Base-by-base conservation (phyloP, 176 grass and related monocot species). In the Panicum miliaceum region DNA sequence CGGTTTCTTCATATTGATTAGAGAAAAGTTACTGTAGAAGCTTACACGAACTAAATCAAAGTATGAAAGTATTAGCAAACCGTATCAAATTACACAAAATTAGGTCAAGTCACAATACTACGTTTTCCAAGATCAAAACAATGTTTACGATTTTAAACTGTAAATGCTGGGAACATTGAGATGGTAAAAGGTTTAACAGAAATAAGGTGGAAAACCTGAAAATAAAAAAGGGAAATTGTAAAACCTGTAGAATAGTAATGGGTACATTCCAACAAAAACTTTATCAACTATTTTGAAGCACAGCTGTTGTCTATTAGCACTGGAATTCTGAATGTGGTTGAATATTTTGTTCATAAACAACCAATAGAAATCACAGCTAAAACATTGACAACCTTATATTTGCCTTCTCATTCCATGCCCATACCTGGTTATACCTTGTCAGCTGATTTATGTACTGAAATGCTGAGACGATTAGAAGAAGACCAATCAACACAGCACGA, bases 371-470 rank as follows among this genome's bases (percentile, higher is more conserved):
- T 22, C 22, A 53, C 26, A 73, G 12, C 50, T 64, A 47, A 27
- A 62, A 71, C 37, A 42, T 42, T 22, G 18, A 70, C 46, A 64
- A 47, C 51, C 40, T 46, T 42, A 61, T 48, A 54, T 83, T 85
- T 54, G 36, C 3, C 14, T 37, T 81, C 45, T 12, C 16, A 63
- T 92, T 76, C 45, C 35, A 48, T 80, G 52, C 66, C 7, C 53
- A 68, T 93, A 98, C 95, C 92, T 98, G 92, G 73, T 79, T 95
- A 78, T 98, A 95, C 53, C 91, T 86, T 54, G 80, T 85, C 83
- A 92, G 91, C 56, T 98, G 95, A 77, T 92, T 89, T 84, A 98
- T 79, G 92, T 98, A 98, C 81, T 95, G 95, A 58, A 98, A 90
- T 80, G 85, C 90, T 69, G 95, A 95, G 88, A 98, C 68, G 83